Evolutionary conservation across 768 basidiomycete species (phyloP).

Genomic region (Tylopilus rubrobrunneus): DNA sequence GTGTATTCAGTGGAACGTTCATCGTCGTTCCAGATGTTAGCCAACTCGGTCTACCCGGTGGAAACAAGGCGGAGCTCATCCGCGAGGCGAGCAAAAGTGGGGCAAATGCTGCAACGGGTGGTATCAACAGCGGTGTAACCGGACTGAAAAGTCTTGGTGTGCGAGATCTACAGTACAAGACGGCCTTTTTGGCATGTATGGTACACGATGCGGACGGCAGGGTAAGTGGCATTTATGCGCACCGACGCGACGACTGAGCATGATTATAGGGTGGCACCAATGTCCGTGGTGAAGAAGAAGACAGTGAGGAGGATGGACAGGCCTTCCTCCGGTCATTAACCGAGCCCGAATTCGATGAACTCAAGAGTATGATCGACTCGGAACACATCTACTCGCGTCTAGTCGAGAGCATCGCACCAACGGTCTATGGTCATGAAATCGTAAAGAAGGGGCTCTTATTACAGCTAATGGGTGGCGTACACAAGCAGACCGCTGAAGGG

Average conservation of each 20-base stretch:
- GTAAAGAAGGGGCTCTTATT: conserved; percentile 96
- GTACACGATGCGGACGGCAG: conserved; percentile 72
- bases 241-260: neutral
- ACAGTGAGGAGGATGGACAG: conserved; percentile 72
- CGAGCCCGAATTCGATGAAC: conserved; percentile 65
- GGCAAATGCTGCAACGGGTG: conserved; percentile 54
- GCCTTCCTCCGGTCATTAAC: conserved; percentile 78
- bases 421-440: conserved; percentile 98
- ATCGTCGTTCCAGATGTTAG: conserved; percentile 98
- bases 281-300: conserved; percentile 84
- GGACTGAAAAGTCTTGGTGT: conserved; percentile 80
- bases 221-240: conserved; percentile 46
- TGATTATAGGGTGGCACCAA: conserved; percentile 69
- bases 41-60: conserved; percentile 91
- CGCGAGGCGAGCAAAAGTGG: conserved; percentile 74
- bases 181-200: conserved; percentile 97
- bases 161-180: conserved; percentile 83
- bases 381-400: conserved; percentile 94
- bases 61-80: conserved; percentile 86
- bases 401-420: conserved; percentile 94
- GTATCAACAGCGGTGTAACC: conserved; percentile 79
- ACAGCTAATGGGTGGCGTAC: conserved; percentile 98
- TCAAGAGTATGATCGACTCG: conserved; percentile 83
- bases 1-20: conserved; percentile 86
- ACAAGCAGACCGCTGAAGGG: conserved; percentile 93